phyloP scores from a whole-genome alignment of 1,284 basidiomycete genomes.

The Pascua sp. region DNA sequence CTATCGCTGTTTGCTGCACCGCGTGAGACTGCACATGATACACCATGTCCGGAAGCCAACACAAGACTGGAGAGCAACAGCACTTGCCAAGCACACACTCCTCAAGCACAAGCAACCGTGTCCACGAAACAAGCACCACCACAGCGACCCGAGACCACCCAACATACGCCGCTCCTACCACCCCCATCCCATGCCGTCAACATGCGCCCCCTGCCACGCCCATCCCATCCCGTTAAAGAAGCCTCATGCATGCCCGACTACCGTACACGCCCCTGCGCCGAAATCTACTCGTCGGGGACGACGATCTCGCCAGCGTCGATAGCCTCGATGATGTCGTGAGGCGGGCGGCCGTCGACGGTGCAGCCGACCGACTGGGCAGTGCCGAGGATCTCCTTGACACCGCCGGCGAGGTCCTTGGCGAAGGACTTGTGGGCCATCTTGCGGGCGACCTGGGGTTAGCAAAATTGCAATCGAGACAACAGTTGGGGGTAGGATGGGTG shows the following conservation, averaged over 20 bases:
- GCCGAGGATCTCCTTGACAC: constrained; percentile 91
- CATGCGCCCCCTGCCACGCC: not conserved
- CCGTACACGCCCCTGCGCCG: constrained; percentile 16
- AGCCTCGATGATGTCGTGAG: constrained; percentile 93
- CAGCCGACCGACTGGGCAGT: constrained; percentile 91
- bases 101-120: no score
- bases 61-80: no score
- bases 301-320: constrained; percentile 95
- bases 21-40: no score
- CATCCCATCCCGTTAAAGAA: constrained; percentile 6
- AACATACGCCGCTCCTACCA: not conserved
- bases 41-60: no score
- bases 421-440: constrained; percentile 96
- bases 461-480: not conserved
- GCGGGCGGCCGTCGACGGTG: constrained; percentile 89
- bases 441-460: constrained; percentile 55
- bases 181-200: not conserved
- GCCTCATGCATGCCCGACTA: constrained; percentile 28
- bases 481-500: not conserved
- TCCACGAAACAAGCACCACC: no score
- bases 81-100: no score
- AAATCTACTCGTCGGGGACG: constrained; percentile 81
- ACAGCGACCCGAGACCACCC: no score
- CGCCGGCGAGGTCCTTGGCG: constrained; percentile 83
- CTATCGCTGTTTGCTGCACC: no score